Percentiles rank a stretch among this genome's conserved stretches.
Evolutionary conservation across 441 rosid genomes (phyloP).

Genomic region (Euphorbia celastroides): DNA sequence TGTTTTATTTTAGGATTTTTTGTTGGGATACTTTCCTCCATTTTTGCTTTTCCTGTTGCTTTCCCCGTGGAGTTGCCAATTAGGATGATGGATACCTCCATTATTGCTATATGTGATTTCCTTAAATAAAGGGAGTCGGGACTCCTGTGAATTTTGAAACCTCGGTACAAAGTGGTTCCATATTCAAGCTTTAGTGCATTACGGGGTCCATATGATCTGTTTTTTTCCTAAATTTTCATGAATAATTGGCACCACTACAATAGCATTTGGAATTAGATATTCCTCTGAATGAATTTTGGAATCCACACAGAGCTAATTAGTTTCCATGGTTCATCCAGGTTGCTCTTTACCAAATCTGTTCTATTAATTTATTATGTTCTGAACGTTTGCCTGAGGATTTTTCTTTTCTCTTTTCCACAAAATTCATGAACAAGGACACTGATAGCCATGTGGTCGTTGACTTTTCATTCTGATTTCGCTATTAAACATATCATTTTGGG

Average conservation of each 20-base stretch:
- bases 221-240: not conserved
- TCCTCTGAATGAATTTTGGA: not conserved
- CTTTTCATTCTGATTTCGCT: not conserved
- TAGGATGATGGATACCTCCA: not conserved
- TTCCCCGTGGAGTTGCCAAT: not conserved
- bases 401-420: not conserved
- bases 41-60: not conserved
- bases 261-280: not conserved
- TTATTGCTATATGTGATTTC: not conserved
- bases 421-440: not conserved
- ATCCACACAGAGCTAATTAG: not conserved
- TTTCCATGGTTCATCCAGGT: not conserved
- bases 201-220: slow-evolving; percentile 5
- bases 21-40: not conserved
- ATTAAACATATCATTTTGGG: not conserved
- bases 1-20: not conserved
- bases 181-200: not conserved
- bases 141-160: not conserved
- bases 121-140: not conserved
- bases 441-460: not conserved
- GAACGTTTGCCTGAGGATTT: not conserved
- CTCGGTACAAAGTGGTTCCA: not conserved
- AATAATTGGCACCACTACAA: not conserved
- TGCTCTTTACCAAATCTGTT: not conserved
- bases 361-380: not conserved